A percentile compares a stretch with the other conserved stretches of the same genome.
Evolutionary conservation across 495 filamentous ascomycete species (phyloP).

Genomic region (Lindgomyces ingoldianus): DNA sequence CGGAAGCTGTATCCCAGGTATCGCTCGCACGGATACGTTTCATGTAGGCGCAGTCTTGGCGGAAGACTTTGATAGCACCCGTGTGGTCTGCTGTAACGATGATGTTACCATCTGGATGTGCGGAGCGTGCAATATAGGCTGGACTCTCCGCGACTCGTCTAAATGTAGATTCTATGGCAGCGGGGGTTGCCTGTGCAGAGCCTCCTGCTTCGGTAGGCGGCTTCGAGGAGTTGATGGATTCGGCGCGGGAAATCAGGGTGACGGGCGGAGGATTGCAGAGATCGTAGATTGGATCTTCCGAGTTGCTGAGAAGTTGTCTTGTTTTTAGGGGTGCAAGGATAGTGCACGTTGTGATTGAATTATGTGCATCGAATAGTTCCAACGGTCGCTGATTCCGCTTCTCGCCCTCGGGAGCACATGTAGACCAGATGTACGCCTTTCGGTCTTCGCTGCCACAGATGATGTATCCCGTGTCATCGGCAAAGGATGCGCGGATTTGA

Average conservation of each 20-base stretch:
- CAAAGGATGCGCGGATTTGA: conserved; percentile 88
- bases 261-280: conserved; percentile 95
- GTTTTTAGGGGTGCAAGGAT: conserved; percentile 80
- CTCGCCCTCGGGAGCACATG: conserved; percentile 58
- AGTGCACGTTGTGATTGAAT: conserved; percentile 82
- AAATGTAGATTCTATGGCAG: conserved; percentile 50
- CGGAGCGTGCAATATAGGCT: conserved; percentile 70
- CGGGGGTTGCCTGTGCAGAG: conserved; percentile 37
- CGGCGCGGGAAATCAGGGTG: conserved; percentile 74
- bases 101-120: conserved; percentile 84
- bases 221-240: conserved; percentile 50
- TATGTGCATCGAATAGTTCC: conserved; percentile 88
- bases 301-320: conserved; percentile 71
- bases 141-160: conserved; percentile 61
- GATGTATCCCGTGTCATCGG: conserved; percentile 82
- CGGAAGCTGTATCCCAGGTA: conserved; percentile 69
- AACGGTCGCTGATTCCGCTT: conserved; percentile 75
- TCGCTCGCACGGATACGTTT: conserved; percentile 61
- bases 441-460: conserved; percentile 94
- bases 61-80: conserved; percentile 88
- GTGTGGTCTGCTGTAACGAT: conserved; percentile 87
- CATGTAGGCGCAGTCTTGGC: conserved; percentile 82
- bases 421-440: conserved; percentile 86
- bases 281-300: conserved; percentile 91
- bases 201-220: conserved; percentile 38